These are phyloP conservation scores for Prunus armeniaca DNA, from an alignment of 306 rosid species.

Conservation along the genomic window DNA sequence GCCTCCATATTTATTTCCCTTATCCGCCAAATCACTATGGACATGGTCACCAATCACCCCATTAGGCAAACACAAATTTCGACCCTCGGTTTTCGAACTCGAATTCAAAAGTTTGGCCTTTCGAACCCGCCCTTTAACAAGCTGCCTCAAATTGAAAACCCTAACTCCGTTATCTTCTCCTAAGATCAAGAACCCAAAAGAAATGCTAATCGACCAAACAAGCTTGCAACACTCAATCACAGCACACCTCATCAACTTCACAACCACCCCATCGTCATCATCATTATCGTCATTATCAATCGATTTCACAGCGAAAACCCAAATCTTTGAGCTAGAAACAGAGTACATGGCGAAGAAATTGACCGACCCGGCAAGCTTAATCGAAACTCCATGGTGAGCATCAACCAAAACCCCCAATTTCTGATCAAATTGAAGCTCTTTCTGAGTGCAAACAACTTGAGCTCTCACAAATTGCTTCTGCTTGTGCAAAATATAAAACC, in stretches of 20 bases:
- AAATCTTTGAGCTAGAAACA: constrained; percentile 50
- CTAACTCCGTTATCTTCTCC: constrained; percentile 83
- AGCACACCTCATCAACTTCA: constrained; percentile 82
- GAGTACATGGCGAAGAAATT: constrained; percentile 71
- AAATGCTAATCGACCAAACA: constrained; percentile 59
- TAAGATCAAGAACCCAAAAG: constrained; percentile 60
- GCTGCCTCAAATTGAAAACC: constrained; percentile 57
- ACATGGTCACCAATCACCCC: constrained; percentile 37
- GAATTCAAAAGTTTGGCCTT: constrained; percentile 28
- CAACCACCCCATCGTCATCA: constrained; percentile 26
- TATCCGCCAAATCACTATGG: constrained; percentile 15
- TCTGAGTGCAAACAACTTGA: constrained; percentile 44
- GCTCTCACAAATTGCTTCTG: constrained; percentile 27
- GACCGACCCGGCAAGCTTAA: constrained; percentile 59
- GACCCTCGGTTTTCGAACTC: constrained; percentile 23
- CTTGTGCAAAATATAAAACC: constrained; percentile 45
- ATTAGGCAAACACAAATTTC: constrained; percentile 32
- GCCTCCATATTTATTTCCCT: constrained; percentile 28
- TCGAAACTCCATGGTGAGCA: constrained; percentile 59
- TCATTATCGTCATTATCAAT: constrained; percentile 28
- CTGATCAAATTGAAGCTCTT: constrained; percentile 39
- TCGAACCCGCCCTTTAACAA: constrained; percentile 41
- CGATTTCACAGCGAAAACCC: constrained; percentile 60
- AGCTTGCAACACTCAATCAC: constrained; percentile 61
- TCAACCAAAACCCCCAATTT: constrained; percentile 63